Percentiles rank a stretch among this genome's conserved stretches.
phyloP scores from a whole-genome alignment of 768 basidiomycete genomes.

The Steccherinum ochraceum region DNA sequence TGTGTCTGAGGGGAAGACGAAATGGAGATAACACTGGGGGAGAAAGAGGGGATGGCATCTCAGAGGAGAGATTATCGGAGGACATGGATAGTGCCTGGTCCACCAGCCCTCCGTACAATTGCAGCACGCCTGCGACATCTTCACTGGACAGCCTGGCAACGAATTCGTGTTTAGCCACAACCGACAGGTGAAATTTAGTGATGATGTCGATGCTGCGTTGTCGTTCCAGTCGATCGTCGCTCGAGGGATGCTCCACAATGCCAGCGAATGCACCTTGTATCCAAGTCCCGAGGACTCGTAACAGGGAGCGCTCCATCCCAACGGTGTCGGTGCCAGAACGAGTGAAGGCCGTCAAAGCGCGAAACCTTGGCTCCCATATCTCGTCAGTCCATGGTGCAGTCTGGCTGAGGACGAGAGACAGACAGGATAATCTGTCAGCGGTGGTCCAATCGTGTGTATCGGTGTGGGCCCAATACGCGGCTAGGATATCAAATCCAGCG shows the following conservation, averaged over 20 bases:
- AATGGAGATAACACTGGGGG: slow-evolving; percentile 22
- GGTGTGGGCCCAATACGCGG: slow-evolving; percentile 60
- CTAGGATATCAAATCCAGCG: slow-evolving; percentile 66
- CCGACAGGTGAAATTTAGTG: slow-evolving; percentile 47
- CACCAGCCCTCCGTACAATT: slow-evolving; percentile 56
- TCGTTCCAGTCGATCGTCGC: slow-evolving; percentile 41
- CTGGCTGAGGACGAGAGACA: slow-evolving; percentile 52
- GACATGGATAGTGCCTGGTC: slow-evolving; percentile 39
- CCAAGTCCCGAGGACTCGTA: slow-evolving; percentile 57
- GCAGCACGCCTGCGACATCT: slow-evolving; percentile 47
- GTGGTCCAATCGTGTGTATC: slow-evolving; percentile 41
- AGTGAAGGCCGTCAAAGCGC: slow-evolving; percentile 61
- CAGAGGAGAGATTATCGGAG: slow-evolving; percentile 9
- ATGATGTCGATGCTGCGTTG: slow-evolving; percentile 61
- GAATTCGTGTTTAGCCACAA: slow-evolving; percentile 45
- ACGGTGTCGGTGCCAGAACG: slow-evolving; percentile 51
- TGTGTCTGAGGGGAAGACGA: slow-evolving; percentile 35
- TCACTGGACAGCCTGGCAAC: slow-evolving; percentile 56
- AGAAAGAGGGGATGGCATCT: neutral
- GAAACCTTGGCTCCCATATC: slow-evolving; percentile 64
- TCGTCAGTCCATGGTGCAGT: slow-evolving; percentile 53
- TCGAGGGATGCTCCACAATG: slow-evolving; percentile 23
- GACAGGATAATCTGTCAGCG: slow-evolving; percentile 55
- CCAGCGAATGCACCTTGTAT: slow-evolving; percentile 60
- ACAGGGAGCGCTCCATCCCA: slow-evolving; percentile 55